A percentile compares a stretch with the other conserved stretches of the same genome.
These are phyloP conservation scores for Toxicodendron radicans DNA, from an alignment of 345 rosid genomes.

Conservation along the genomic window DNA sequence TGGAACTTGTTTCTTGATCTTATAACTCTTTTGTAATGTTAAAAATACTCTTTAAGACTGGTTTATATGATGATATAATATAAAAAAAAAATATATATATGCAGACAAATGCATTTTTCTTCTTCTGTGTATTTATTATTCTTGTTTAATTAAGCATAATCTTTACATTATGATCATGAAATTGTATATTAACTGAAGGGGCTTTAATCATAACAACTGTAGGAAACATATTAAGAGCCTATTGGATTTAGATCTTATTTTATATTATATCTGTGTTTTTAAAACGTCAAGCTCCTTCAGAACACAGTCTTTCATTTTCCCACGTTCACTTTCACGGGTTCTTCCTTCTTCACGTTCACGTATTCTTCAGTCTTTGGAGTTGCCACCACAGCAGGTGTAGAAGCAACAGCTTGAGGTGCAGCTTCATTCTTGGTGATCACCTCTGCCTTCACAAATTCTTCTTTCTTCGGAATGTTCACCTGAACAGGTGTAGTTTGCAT, in stretches of 20 bases:
- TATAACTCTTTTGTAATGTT: neutral
- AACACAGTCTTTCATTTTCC: slow-evolving; percentile 1
- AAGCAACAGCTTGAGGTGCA: neutral
- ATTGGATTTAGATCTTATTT: too few species aligned
- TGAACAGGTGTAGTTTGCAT: neutral
- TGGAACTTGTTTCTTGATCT: slow-evolving; percentile 21
- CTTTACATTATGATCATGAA: too few species aligned
- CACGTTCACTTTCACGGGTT: neutral
- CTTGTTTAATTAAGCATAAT: too few species aligned
- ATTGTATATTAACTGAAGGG: neutral
- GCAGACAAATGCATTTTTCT: too few species aligned
- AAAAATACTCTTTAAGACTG: too few species aligned
- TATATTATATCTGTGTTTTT: neutral
- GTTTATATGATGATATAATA: too few species aligned
- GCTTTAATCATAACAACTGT: neutral
- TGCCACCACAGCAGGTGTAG: neutral
- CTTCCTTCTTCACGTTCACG: slow-evolving; percentile 2
- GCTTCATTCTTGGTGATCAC: neutral
- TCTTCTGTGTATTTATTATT: too few species aligned
- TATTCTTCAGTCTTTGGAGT: neutral
- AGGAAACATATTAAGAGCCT: too few species aligned
- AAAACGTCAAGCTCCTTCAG: neutral
- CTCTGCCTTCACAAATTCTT: neutral
- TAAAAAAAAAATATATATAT: too few species aligned
- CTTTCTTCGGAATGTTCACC: neutral